phyloP scores from a whole-genome alignment of 2,329 filamentous ascomycete genomes.

The Madurella mycetomatis region DNA sequence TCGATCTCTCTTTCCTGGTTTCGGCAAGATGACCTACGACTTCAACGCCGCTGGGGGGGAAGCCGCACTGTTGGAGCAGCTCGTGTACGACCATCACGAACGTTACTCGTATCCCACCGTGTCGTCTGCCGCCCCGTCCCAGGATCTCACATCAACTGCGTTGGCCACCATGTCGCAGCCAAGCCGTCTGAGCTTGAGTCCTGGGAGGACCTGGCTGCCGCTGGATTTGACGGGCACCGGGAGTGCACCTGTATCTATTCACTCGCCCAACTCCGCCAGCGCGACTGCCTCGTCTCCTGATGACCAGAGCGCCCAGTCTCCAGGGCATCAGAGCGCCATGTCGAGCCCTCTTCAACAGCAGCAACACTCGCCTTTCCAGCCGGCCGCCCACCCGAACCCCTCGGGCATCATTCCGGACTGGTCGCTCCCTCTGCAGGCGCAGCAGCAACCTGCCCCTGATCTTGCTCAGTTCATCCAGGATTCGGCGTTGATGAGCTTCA shows the following conservation, averaged over 20 bases:
- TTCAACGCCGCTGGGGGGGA: conserved; percentile 56
- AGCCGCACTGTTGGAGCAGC: conserved; percentile 55
- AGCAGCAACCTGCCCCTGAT: conserved; percentile 37
- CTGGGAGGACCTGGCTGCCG: conserved; percentile 44
- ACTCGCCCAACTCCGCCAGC: conserved; percentile 38
- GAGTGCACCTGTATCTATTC: conserved; percentile 31
- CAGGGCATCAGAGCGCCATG: conserved; percentile 42
- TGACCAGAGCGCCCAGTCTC: conserved; percentile 46
- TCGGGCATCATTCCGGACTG: conserved; percentile 54
- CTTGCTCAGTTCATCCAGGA: conserved; percentile 55
- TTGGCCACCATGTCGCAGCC: conserved; percentile 37
- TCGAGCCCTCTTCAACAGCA: conserved; percentile 51
- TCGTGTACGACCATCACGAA: conserved; percentile 54
- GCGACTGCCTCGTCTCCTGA: conserved; percentile 49
- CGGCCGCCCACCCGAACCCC: conserved; percentile 45
- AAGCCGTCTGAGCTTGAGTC: conserved; percentile 37
- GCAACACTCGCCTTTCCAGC: conserved; percentile 52
- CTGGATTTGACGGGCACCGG: conserved; percentile 42
- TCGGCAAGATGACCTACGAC: conserved; percentile 53
- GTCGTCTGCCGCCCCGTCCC: conserved; percentile 34
- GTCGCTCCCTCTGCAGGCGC: conserved; percentile 43
- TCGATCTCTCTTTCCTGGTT: conserved; percentile 28
- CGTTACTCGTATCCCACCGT: conserved; percentile 48
- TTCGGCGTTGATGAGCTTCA: conserved; percentile 52
- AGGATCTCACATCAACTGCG: conserved; percentile 33